Base-by-base conservation (phyloP, 345 rosid species). In the Ceriops tagal region DNA sequence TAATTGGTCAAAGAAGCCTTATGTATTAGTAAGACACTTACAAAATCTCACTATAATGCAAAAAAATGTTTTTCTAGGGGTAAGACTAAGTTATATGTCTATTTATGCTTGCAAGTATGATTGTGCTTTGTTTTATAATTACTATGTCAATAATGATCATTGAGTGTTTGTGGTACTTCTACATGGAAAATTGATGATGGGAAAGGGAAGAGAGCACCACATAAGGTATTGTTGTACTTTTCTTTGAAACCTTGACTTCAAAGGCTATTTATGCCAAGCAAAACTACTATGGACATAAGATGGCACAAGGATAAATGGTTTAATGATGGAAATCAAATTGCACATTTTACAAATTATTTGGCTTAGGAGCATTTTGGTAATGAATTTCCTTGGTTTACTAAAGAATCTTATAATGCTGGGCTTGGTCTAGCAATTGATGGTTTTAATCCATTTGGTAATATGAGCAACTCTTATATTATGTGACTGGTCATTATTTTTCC, bases 171-270 rank as follows among this genome's bases (percentile, higher is more conserved):
- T 27, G 43, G 46, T 19, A 53, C 58, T 11, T 65, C 47, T 2
- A 65, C 60, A 24, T 51, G 58, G 46, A 65, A 53, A 28, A 8
- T 65, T 19, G 8, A 65, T 65, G 43, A 65, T 19, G 59, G 28
- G 11, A 65, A 53, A 2, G 63, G 71, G 10, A 56, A 67, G 11
- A 67, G 43, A 39, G 8, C 57, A 2, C 63, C 55, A 15, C 28
- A 31, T 7, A 66, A 67, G n/a, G n/a, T 56, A 7, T 34, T 67
- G 13, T 4, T 22, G 5, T 35, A 67, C 20, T 56, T 67, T 34
- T 34, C 62, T 7, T 11, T 67, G 0, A 35, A 5, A 24, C 35
- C 62, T 30, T 22, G 34, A n/a, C 62, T 55, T 32, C 24, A 34
- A 11, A 53, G 51, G 26, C 15, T 67, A 3, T 67, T 55, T 22